These are phyloP conservation scores for Platanus orientalis DNA, from an alignment of 164 flowering plant species.

Conservation along the genomic window DNA sequence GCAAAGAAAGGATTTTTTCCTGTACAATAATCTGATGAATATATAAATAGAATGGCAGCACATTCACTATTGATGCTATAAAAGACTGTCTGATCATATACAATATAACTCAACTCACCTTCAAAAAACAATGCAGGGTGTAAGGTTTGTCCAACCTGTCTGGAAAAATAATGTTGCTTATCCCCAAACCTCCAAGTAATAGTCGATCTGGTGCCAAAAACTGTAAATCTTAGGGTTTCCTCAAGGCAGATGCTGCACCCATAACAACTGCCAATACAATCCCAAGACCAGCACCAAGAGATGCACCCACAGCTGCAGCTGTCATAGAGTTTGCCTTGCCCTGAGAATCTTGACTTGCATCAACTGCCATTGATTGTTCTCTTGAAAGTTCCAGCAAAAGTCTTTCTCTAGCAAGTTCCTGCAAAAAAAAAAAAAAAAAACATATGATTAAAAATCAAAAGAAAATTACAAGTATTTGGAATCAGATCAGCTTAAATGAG, in stretches of 20 bases:
- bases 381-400: constrained; percentile 54
- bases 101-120: no score
- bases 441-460: no score
- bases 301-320: constrained; percentile 85
- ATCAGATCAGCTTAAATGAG: neutral
- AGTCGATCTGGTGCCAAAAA: neutral
- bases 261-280: constrained; percentile 81
- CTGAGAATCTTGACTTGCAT: constrained; percentile 36
- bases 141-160: neutral
- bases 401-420: constrained; percentile 79
- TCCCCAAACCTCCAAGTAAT: neutral
- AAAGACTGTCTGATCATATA: neutral
- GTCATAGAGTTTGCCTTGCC: constrained; percentile 47
- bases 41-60: constrained; percentile 1
- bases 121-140: neutral
- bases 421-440: neutral
- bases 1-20: neutral
- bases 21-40: constrained; percentile 5
- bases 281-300: constrained; percentile 87
- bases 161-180: neutral
- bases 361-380: constrained; percentile 43
- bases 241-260: constrained; percentile 96
- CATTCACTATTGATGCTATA: neutral
- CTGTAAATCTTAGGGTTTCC: constrained; percentile 64
- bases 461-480: neutral